Conservation (phyloP, 73 alveolate species). For the Paramecium sonneborni region DNA sequence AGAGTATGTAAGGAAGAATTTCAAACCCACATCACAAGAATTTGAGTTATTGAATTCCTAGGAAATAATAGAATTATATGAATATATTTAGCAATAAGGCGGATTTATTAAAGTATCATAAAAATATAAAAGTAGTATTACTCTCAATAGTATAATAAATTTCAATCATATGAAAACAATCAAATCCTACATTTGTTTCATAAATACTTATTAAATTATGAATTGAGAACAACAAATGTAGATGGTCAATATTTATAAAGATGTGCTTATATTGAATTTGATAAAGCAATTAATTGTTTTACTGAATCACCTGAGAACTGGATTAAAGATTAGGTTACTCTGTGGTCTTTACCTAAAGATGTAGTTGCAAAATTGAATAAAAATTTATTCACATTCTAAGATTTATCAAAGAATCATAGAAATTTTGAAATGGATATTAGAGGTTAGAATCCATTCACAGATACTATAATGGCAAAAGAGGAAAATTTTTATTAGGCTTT, state of each 20-base stretch:
- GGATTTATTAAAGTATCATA: constrained; percentile 7
- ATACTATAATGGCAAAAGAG: not conserved
- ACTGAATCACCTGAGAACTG: not conserved
- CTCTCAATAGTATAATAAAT: not conserved
- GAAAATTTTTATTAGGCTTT: not conserved
- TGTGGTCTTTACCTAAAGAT: not conserved
- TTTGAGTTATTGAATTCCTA: not conserved
- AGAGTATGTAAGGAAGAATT: not conserved
- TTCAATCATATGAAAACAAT: not conserved
- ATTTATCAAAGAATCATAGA: not conserved
- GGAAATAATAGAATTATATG: not conserved
- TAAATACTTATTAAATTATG: constrained; percentile 6
- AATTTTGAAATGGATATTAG: not conserved
- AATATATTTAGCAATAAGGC: not conserved
- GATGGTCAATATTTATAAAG: not conserved
- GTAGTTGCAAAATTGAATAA: not conserved
- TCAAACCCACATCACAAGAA: not conserved
- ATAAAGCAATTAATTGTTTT: not conserved
- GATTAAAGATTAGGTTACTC: not conserved
- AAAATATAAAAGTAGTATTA: not conserved
- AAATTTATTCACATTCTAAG: not conserved
- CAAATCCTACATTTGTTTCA: not conserved
- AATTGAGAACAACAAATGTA: not conserved
- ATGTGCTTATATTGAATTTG: not conserved
- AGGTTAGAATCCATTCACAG: not conserved